phyloP scores from a whole-genome alignment of 1,284 basidiomycete species.

The Sanguinoderma infundibulare region DNA sequence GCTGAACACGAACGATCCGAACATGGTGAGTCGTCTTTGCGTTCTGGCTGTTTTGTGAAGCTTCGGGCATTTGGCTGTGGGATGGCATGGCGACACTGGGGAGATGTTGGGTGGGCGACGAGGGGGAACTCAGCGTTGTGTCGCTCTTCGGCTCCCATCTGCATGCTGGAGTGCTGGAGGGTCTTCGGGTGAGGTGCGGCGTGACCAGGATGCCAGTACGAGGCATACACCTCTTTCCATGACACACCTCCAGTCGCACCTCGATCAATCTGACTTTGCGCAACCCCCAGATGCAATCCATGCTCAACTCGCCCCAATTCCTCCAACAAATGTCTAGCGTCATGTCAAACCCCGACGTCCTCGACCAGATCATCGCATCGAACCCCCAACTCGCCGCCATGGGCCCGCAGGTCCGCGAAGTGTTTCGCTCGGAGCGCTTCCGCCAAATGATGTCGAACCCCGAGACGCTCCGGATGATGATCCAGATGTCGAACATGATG shows the following conservation, averaged over 20 bases:
- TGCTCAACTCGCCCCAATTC: slow-evolving; percentile 73
- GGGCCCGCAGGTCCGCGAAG: slow-evolving; percentile 80
- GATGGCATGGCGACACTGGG: background rate
- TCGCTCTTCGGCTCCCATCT: background rate
- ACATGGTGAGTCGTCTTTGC: slow-evolving; percentile 64
- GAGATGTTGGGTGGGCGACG: background rate
- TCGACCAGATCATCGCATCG: slow-evolving; percentile 84
- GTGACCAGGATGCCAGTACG: no score
- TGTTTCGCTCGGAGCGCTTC: slow-evolving; percentile 84
- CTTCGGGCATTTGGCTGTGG: background rate
- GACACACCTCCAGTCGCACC: no score
- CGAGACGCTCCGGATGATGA: slow-evolving; percentile 77
- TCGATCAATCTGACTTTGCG: background rate
- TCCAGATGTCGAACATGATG: slow-evolving; percentile 77
- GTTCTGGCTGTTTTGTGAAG: no score
- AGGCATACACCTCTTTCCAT: no score
- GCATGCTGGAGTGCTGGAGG: background rate
- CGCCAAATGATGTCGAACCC: slow-evolving; percentile 87
- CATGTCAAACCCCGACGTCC: slow-evolving; percentile 44
- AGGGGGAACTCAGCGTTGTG: no score
- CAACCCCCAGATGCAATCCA: slow-evolving; percentile 66
- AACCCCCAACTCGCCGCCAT: slow-evolving; percentile 83
- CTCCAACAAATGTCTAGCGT: slow-evolving; percentile 35
- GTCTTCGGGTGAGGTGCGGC: background rate
- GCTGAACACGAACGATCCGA: slow-evolving; percentile 86